Evolutionary conservation across 1,139 yeast species (phyloP), one percentile per base, ranked within the genome.

Genomic region (Lodderomyces theae): DNA sequence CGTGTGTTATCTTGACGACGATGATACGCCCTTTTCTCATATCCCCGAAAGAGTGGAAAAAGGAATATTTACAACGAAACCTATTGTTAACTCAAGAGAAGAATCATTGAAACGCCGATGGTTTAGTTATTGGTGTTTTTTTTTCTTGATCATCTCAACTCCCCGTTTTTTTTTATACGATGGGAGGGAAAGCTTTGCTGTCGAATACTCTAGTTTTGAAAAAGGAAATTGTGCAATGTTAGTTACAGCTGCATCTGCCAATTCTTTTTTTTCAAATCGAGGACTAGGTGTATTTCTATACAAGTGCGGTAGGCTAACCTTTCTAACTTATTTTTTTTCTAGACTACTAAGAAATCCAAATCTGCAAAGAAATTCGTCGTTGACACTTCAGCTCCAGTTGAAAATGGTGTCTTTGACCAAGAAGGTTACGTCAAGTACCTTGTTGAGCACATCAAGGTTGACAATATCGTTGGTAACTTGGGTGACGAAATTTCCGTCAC

Each of bases 381-480:
- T 70, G 97, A 90, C 81, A 89, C 88, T 70, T 80, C 95, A 54
- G 96, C 95, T 65, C 96, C 96, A 81, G 87, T 90, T 64, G 96
- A 88, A 73, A 86, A 87, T 75, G 96, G 92, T 78, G 95, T 89
- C 67, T 86, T 89, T 66, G 97, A 92, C 84, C 94, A 94, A 75
- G 86, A 94, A 70, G 84, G 95, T 64, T 88, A 90, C 82, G 95
- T 88, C 67, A 90, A 92, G 82, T 94, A 84, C 90, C 83, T 94
- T 74, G 82, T 85, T 71, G 98, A 92, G 79, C 96, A 88, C 87
- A 90, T 94, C 86, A 94, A 94, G 85, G 92, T 94, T 66, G 98
- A 92, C 56, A 90, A 92, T 74, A 81, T 86, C 67, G 80, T 87
- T 63, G 97, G 97, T 73, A 86, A 89, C 89, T 86, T 94, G 69